Conservation (phyloP, 2,329 filamentous ascomycete genomes). For the Pestalotiopsis sp. region DNA sequence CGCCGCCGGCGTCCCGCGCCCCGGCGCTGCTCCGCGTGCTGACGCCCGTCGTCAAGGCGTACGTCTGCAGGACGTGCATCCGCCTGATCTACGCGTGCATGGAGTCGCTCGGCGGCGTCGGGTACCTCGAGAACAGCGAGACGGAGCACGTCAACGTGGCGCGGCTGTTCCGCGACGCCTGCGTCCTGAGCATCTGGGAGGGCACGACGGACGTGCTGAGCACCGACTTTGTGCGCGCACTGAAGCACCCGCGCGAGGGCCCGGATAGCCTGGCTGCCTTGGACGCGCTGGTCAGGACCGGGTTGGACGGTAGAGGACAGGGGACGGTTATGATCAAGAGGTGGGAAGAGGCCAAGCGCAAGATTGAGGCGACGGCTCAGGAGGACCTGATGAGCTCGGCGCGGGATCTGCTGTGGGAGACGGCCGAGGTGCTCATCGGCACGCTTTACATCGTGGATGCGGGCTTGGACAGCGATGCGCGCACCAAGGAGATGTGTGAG, state of each 20-base stretch:
- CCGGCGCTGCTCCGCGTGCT: constrained; percentile 52
- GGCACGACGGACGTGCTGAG: constrained; percentile 71
- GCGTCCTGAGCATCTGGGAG: constrained; percentile 65
- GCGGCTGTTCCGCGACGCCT: constrained; percentile 63
- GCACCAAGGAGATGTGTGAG: not conserved
- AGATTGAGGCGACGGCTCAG: constrained; percentile 34
- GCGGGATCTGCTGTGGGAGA: constrained; percentile 41
- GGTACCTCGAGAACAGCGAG: constrained; percentile 63
- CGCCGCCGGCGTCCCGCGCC: constrained; percentile 12
- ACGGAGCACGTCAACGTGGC: constrained; percentile 67
- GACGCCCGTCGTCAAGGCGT: constrained; percentile 61
- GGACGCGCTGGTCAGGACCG: constrained; percentile 36
- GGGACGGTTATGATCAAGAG: constrained; percentile 23
- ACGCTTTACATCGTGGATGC: constrained; percentile 42
- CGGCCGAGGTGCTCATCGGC: constrained; percentile 44
- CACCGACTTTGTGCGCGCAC: constrained; percentile 45
- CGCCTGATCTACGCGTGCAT: constrained; percentile 56
- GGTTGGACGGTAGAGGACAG: constrained; percentile 25
- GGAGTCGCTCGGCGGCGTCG: constrained; percentile 66
- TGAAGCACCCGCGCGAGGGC: constrained; percentile 45
- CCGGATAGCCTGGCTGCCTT: constrained; percentile 40
- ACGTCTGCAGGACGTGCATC: constrained; percentile 51
- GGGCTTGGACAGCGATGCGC: not conserved
- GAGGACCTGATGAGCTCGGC: constrained; percentile 45
- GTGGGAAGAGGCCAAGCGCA: constrained; percentile 41